Evolutionary conservation across 441 rosid species (phyloP), one percentile per base, ranked within the genome.

Genomic region (Biscutella laevigata): DNA sequence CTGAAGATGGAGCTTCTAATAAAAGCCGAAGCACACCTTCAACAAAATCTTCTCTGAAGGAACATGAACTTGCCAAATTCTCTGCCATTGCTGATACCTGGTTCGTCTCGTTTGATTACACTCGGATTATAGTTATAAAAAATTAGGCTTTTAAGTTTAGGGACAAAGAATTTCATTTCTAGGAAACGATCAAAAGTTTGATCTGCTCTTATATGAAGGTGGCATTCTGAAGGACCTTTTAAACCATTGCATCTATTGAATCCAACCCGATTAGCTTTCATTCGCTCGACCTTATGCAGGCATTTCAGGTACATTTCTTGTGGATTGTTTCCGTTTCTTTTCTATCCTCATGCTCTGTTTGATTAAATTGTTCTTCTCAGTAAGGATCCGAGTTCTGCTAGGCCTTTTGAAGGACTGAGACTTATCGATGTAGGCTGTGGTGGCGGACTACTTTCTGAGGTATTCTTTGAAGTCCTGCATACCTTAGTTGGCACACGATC

Each of bases 361-460:
- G 7, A 4, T 52, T 22, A 3, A 42, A 50, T 47, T 34, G 19
- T 4, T 57, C 44, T 34, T 62, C 61, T 63, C 73, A 88, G 98
- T 66, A 88, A 77, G 85, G 81, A 87, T 73, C 83, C 92, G 38
- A 57, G 45, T 37, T 54, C 63, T 37, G 73, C 88, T 39, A 83
- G 71, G 75, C 98, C 99, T 64, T 78, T 88, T 50, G 84, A 92
- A 69, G 97, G 94, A 53, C 71, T 92, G 24, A 77, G 70, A 39
- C 57, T 88, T 36, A 66, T 74, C 16, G 99, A 92, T 59, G 83
- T 92, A 24, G 97, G 97, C 33, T 92, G 97, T 43, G 97, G 95
- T 4, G 97, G 99, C 12, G 99, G 97, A 53, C 77, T 92, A 53
- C 94, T 92, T 55, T 84, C 95, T 2, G 99, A 92, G 95, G 99